Conservation (phyloP, 2,329 filamentous ascomycete species). For the Coniochaeta sp. region DNA sequence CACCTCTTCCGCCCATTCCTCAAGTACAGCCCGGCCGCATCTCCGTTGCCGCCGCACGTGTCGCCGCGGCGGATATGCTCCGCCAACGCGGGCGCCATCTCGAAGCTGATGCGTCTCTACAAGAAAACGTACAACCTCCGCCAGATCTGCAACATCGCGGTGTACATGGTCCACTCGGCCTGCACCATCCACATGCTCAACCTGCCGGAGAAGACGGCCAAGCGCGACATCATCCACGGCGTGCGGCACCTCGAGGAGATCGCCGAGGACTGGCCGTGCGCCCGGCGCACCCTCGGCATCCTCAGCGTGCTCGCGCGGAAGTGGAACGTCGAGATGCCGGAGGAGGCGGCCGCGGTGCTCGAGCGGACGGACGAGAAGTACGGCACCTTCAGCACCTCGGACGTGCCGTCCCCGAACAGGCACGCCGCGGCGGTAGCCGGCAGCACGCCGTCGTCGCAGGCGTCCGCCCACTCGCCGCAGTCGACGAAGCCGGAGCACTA, state of each 20-base stretch:
- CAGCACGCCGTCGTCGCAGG: conserved; percentile 11
- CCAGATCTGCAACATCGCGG: conserved; percentile 93
- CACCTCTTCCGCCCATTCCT: conserved; percentile 93
- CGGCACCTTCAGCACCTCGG: conserved; percentile 59
- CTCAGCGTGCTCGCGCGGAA: conserved; percentile 79
- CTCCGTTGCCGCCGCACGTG: conserved; percentile 77
- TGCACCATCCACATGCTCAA: conserved; percentile 94
- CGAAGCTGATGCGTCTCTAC: conserved; percentile 89
- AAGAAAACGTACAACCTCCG: conserved; percentile 85
- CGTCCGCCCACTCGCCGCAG: conserved; percentile 8
- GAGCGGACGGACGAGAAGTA: conserved; percentile 73
- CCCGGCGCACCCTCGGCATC: conserved; percentile 76
- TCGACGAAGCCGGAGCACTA: conserved; percentile 21
- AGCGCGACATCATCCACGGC: conserved; percentile 82
- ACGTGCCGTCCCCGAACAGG: conserved; percentile 48
- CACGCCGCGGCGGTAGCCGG: conserved; percentile 9
- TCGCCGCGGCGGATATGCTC: conserved; percentile 89
- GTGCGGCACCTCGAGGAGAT: conserved; percentile 92
- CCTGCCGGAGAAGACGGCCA: conserved; percentile 84
- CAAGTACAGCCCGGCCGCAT: conserved; percentile 75
- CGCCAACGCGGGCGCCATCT: conserved; percentile 81
- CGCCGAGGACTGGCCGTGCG: conserved; percentile 88
- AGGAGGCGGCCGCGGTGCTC: conserved; percentile 73
- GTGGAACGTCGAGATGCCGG: conserved; percentile 81
- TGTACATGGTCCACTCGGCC: conserved; percentile 91